Percentiles rank a stretch among this genome's conserved stretches.
These are phyloP conservation scores for Micractinium conductrix DNA, from an alignment of 139 green algal genomes.

Conservation along the genomic window DNA sequence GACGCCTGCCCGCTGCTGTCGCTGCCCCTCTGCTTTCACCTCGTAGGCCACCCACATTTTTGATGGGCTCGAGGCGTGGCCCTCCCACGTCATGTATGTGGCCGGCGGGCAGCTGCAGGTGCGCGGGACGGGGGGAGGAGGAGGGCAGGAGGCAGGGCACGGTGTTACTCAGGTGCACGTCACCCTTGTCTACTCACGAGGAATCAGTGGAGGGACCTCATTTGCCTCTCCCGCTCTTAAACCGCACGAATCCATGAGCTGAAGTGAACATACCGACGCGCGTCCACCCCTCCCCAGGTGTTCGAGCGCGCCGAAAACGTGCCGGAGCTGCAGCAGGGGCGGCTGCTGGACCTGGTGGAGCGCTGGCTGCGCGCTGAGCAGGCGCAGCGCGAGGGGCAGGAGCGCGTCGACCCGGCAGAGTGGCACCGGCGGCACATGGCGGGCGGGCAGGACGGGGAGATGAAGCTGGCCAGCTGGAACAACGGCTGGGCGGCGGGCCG, in stretches of 20 bases:
- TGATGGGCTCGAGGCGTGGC: constrained; percentile 96
- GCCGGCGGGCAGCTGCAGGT: constrained; percentile 69
- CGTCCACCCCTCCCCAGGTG: too few species aligned
- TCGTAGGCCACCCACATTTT: constrained; percentile 97
- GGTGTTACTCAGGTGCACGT: too few species aligned
- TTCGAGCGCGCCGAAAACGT: constrained; percentile 52
- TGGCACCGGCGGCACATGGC: background rate
- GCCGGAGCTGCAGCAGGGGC: constrained; percentile 64
- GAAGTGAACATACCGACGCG: too few species aligned
- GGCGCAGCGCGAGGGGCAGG: constrained; percentile 39
- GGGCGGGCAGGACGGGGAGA: background rate
- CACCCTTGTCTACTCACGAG: too few species aligned
- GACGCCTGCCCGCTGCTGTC: background rate
- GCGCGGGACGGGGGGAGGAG: too few species aligned
- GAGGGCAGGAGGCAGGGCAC: too few species aligned
- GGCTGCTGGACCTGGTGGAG: constrained; percentile 69
- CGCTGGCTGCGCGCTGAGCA: constrained; percentile 64
- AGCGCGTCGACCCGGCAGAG: background rate
- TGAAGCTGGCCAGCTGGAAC: constrained; percentile 72
- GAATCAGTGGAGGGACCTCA: too few species aligned
- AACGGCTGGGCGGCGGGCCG: constrained; percentile 84
- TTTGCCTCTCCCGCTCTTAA: too few species aligned
- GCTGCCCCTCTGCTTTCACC: background rate
- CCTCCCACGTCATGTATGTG: constrained; percentile 92
- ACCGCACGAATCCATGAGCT: too few species aligned